Base-by-base conservation (phyloP, 2,329 filamentous ascomycete species). In the Talaromyces islandicus region DNA sequence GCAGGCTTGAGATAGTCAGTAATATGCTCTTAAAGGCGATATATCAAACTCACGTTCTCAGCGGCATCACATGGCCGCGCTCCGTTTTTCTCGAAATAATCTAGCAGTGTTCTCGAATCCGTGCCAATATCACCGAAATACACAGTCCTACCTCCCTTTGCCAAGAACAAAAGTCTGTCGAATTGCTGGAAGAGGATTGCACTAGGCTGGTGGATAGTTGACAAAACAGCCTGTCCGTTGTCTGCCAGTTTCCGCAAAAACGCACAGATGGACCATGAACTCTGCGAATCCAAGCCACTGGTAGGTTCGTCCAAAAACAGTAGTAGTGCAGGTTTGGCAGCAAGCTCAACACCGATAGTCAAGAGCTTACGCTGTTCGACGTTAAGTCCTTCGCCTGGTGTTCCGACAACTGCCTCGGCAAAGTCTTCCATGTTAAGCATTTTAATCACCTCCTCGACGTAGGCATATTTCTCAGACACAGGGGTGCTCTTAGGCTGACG, bases 251-350 rank as follows among this genome's bases (percentile, higher is more conserved):
- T 95, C 73, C 93, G 88, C 43, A 97, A 82, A 24, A 96, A 83
- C 66, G 88, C 86, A 56, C 90, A 83, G 69, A 96, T 96, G 63
- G 91, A 88, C 91, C 90, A 96, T 0, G 91, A 92, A 2, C 90
- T 94, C 74, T 96, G 92, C 62, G 86, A 90, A 72, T 96, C 92
- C 6, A 96, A 85, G 77, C 92, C 92, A 48, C 91, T 95, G 2
- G 92, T 96, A 14, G 92, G 92, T 73, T 96, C 92, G 68, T 97
- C 92, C 53, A 96, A 85, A 76, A 96, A 96, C 35, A 96, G 83
- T 58, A 96, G 80, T 58, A 96, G 81, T 25, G 89, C 86, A 4
- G 92, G 92, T 77, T 93, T 96, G 3, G 92, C 92, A 32, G 91
- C 92, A 24, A 97, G 82, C 72, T 97, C 93, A 21, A 97, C 92